phyloP scores from a whole-genome alignment of 2,329 filamentous ascomycete species.

The Trichoderma lentiforme region DNA sequence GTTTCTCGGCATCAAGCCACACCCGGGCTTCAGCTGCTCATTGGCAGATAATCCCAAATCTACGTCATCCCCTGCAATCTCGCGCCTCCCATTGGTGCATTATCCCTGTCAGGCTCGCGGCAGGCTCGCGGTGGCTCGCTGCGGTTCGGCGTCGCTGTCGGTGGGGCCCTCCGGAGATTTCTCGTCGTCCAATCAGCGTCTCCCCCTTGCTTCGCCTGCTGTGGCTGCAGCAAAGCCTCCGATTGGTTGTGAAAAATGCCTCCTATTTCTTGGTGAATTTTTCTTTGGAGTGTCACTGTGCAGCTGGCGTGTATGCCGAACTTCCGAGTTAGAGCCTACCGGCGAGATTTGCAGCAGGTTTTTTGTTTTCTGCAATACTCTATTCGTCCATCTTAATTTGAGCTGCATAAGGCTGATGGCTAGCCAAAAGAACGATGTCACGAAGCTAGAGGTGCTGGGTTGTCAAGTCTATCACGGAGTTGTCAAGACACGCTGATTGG shows the following conservation, averaged over 20 bases:
- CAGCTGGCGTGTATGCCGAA: not conserved
- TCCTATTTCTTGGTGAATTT: not conserved
- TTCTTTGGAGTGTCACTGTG: not conserved
- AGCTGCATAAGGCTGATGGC: not conserved
- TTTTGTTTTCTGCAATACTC: not conserved
- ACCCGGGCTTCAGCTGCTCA: not conserved
- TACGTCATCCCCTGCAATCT: not conserved
- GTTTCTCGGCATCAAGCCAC: slow-evolving; percentile 15
- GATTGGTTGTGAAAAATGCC: not conserved
- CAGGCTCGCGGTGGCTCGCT: not conserved
- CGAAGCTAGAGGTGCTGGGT: not conserved
- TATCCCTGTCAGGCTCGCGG: not conserved
- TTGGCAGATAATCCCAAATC: not conserved
- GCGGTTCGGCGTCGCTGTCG: not conserved
- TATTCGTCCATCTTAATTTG: not conserved
- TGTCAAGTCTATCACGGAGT: not conserved
- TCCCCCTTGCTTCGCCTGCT: not conserved
- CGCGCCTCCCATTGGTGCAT: not conserved
- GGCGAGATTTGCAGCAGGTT: not conserved
- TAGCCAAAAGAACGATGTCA: not conserved
- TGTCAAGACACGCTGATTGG: too few relatives aligned
- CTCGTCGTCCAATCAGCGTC: not conserved
- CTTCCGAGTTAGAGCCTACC: not conserved
- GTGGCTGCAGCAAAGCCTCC: not conserved
- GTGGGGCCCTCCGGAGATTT: not conserved